Base-by-base conservation (phyloP, 192 early-diverging fungal genomes). In the Backusella westeae region DNA sequence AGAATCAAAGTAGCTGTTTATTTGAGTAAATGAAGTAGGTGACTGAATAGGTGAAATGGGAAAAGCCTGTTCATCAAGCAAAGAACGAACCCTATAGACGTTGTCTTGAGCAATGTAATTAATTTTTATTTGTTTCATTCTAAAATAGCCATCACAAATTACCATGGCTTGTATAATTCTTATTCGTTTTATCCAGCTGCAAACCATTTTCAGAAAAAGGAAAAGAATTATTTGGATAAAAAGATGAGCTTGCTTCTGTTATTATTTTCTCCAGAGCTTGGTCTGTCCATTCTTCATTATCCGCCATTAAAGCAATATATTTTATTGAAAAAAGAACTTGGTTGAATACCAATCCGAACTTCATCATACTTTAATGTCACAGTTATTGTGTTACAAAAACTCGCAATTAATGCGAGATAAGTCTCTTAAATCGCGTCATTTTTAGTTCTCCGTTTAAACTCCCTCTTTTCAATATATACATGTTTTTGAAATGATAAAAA, bases 401-500 rank as follows among this genome's bases (percentile, higher is more conserved):
- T 71, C 29, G 41, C 41, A 71, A 71, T 71, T 29, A 71, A 71
- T 71, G 69, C 69, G 69, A 71, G 41, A 71, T 71, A 44, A 41
- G 26, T 26, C 23, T 17, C 42, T 21, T 17, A 44, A 71, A 71
- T 71, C 69, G 41, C 69, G 69, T 49, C 69, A 71, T 71, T 29
- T 71, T 42, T 44, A 9, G 10, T 26, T 71, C 9, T 10, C 36
- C 21, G 10, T 69, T 6, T 17, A 44, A 44, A 44, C 42, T 44
- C 42, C 4, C 3, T 14, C 4, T 17, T 52, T 52, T 56, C 53
- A 56, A 56, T 23, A 2, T 1, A 5, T 56, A 21, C 17, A 0
- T 56, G 0, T 21, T 56, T 21, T 23, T 23, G 6, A 35, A 68
- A 19, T 4, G 12, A 15, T 38, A 68, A 35, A 68, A 36, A 67